Base-by-base conservation (phyloP, 1,284 basidiomycete species). In the Austroboletus niveus region DNA sequence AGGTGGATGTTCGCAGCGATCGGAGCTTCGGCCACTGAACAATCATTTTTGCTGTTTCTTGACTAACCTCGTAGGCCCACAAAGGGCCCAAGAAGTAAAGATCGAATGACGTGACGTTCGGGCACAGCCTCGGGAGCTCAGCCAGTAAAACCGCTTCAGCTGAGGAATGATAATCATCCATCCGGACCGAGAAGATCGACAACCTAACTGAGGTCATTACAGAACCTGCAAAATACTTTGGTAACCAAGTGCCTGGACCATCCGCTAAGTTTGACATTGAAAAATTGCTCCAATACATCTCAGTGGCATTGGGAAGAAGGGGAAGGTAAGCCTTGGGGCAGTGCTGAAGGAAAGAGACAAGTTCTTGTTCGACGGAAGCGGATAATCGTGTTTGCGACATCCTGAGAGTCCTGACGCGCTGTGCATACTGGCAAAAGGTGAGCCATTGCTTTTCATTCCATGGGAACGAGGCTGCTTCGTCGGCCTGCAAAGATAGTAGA, bases 361-460 rank as follows among this genome's bases (percentile, higher is more conserved):
- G 15, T 7, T 45, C 30, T 22, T 36, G 27, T 38, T 38, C 48
- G 45, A 24, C 8, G 7, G 3, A 17, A 1, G 12, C n/a, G 7
- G 47, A 42, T 17, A 45, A n/a, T 15, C 34, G 31, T 5, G 34
- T 8, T n/a, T 45, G 55, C 1, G 22, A 17, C 27, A 15, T 14
- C 44, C 6, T 15, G 47, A 63, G 30, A 24, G 14, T 31, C 38
- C 42, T 63, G 42, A 60, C 57, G 30, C 57, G 57, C 30, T 29
- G 42, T 9, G 61, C 59, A 24, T 63, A 63, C 39, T 42, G 34
- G 44, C 17, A 42, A 29, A 63, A 63, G 3, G 22, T 41, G 17
- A 6, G 24, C 61, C 59, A 60, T 6, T 34, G 35, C 1, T 17
- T 8, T 15, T 62, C 52, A 6, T 49, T 30, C 14, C 1, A 27